These are phyloP conservation scores for Neurospora sp. DNA, from an alignment of 495 filamentous ascomycete genomes.

Conservation along the genomic window DNA sequence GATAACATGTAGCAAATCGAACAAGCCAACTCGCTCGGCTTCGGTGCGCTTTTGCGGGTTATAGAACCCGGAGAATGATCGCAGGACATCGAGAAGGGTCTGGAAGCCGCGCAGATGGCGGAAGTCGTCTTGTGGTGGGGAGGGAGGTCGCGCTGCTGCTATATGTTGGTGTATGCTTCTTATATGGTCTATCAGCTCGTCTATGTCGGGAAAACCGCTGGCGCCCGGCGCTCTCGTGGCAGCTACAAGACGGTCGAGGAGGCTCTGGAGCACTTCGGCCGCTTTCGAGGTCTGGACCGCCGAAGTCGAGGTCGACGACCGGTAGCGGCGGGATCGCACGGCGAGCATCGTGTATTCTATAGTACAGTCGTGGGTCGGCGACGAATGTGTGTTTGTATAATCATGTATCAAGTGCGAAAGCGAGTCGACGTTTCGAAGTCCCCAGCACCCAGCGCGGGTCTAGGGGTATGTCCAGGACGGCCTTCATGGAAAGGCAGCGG, in stretches of 20 bases:
- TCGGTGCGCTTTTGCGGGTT: conserved; percentile 48
- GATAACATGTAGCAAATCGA: conserved; percentile 59
- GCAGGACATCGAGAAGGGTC: conserved; percentile 54
- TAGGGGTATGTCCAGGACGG: conserved; percentile 3
- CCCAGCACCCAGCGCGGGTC: conserved; percentile 23
- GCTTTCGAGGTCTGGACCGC: conserved; percentile 45
- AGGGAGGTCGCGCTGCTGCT: conserved; percentile 32
- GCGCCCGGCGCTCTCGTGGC: conserved; percentile 9
- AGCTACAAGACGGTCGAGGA: conserved; percentile 43
- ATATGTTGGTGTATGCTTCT: conserved; percentile 38
- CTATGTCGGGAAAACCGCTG: conserved; percentile 32
- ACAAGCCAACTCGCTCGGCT: conserved; percentile 49
- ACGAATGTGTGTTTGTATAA: conserved; percentile 10
- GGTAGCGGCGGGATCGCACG: conserved; percentile 41
- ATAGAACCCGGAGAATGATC: conserved; percentile 62
- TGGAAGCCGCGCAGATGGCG: conserved; percentile 75
- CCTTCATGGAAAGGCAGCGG: conserved; percentile 15
- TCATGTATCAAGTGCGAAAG: conserved; percentile 14
- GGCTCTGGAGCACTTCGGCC: conserved; percentile 48
- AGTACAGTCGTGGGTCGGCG: background rate
- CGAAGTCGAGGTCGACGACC: conserved; percentile 54
- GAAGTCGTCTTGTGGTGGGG: conserved; percentile 62
- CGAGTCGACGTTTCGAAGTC: background rate
- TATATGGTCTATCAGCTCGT: conserved; percentile 28
- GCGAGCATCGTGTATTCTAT: conserved; percentile 27